Base-by-base conservation (phyloP, 2,329 filamentous ascomycete species). In the Dothiorella sarmentorum region DNA sequence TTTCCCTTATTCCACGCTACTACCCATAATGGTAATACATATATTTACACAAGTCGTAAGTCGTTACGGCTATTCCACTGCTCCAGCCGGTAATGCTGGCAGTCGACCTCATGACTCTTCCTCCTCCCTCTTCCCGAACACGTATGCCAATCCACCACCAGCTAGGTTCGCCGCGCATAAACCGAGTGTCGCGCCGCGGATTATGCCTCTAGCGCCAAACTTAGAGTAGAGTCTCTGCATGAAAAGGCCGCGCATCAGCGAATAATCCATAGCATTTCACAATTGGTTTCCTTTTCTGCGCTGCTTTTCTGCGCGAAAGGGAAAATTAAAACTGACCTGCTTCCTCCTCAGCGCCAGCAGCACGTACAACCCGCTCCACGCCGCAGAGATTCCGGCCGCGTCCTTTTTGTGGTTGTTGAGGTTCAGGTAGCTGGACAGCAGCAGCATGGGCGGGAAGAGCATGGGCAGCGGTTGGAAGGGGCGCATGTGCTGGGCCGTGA, bases 341-440 rank as follows among this genome's bases (percentile, higher is more conserved):
- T 79, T 82, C 64, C 86, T 76, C 62, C 86, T 76, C 59, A 79
- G 72, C 3, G 86, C 86, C 11, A 89, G 71, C 15, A 88, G 68
- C n/a, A 86, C 73, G 64, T 88, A 88, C 38, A 87, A 67, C 0
- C 83, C 84, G 29, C 82, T 86, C 83, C 85, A 86, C 0, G 85
- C 84, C 7, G 84, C 83, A 17, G 80, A 84, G 4, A 86, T 76
- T 5, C 85, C 85, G 0, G 85, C 85, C 18, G 79, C 78, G 66
- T 88, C 86, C 49, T 81, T 81, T 67, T 83, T 82, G 74, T 82
- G 87, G 60, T 80, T 79, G 62, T 80, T 79, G 27, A 88, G 67
- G 68, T 88, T 88, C 43, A 88, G 74, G 67, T 88, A 89, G 59
- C 82, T 82, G 53, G 81, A 82, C 73, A 88, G 86, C 60, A 88